Evolutionary conservation across 2,329 filamentous ascomycete genomes (phyloP), one percentile per base, ranked within the genome.

Genomic region (Sporothrix globosa): DNA sequence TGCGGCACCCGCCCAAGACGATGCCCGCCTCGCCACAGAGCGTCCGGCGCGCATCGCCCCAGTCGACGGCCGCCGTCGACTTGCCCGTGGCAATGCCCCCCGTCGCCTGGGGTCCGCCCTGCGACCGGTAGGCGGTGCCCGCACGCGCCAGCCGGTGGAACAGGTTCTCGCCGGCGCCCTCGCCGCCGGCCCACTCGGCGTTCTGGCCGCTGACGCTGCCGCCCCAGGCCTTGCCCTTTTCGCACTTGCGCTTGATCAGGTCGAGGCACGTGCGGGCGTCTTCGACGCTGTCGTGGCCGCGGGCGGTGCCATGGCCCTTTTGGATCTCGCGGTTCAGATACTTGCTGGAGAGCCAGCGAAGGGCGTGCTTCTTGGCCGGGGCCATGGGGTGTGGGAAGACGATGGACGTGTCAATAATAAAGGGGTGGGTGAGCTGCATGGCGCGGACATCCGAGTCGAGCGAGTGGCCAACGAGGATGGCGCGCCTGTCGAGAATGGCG

Each of bases 201-300:
- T 67, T 48, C 24, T 61, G 63, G 21, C 52, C 70, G 54, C n/a
- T 70, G 52, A 68, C 66, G 0, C 71, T 67, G 0, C 90, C 91
- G 48, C 93, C 96, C 92, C 94, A 99, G 30, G 84, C 81, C 74
- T 91, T 92, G 53, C 96, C 96, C 80, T 92, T 96, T 79, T 98
- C 94, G 79, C 95, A 97, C 79, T 99, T 99, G 77, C 95, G 90
- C 80, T 96, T 97, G 63, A 98, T 89, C 1, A 99, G 89, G 76
- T 98, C 94, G 17, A 99, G 88, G 74, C 93, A 96, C 2, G 96
- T 93, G 74, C 87, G 90, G 17, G 96, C 93, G 79, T 99, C 96
- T 80, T 99, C 96, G 73, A 97, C 86, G 71, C 92, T 96, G 83
- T 98, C 91, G 78, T 99, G 96, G 19, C 96, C 96, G 19, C 78